Conservation (phyloP, 495 filamentous ascomycete genomes). For the Staphylotrichum tortipilum region DNA sequence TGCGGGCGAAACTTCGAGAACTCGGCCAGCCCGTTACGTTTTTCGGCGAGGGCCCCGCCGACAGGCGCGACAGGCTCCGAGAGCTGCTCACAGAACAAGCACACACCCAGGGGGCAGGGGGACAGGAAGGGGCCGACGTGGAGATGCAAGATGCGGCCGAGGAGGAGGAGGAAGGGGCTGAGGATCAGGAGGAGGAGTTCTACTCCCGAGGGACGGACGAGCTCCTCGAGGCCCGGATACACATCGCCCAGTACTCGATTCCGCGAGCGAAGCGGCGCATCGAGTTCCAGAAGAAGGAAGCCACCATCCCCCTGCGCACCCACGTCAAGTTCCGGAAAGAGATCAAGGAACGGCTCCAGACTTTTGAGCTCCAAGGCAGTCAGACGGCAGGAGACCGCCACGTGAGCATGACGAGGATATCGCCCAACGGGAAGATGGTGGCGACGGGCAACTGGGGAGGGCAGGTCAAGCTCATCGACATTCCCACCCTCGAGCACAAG, state of each 20-base stretch:
- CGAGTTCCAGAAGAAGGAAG: constrained; percentile 66
- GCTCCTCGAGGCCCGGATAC: constrained; percentile 65
- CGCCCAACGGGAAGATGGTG: constrained; percentile 73
- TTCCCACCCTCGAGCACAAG: constrained; percentile 73
- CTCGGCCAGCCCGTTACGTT: constrained; percentile 88
- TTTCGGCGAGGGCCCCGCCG: constrained; percentile 83
- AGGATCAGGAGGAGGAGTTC: constrained; percentile 86
- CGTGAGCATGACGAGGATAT: constrained; percentile 81
- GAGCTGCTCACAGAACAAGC: constrained; percentile 66
- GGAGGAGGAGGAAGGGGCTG: constrained; percentile 53
- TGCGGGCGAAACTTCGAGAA: constrained; percentile 70
- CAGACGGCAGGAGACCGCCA: constrained; percentile 88
- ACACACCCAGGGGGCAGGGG: constrained; percentile 57
- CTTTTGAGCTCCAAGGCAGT: constrained; percentile 82
- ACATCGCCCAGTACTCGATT: constrained; percentile 78
- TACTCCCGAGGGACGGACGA: constrained; percentile 75
- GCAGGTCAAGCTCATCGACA: constrained; percentile 71
- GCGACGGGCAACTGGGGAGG: constrained; percentile 91
- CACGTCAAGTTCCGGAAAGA: constrained; percentile 86
- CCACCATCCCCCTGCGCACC: constrained; percentile 71
- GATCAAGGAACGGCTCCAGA: constrained; percentile 73
- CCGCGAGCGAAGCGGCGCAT: constrained; percentile 72
- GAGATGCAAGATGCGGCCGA: constrained; percentile 58
- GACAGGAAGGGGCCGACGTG: constrained; percentile 46
- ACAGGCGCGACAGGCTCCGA: constrained; percentile 79